Percentiles rank a stretch among this genome's conserved stretches.
phyloP scores from a whole-genome alignment of 805 yeast species.

The Schwanniomyces vanrijiae region DNA sequence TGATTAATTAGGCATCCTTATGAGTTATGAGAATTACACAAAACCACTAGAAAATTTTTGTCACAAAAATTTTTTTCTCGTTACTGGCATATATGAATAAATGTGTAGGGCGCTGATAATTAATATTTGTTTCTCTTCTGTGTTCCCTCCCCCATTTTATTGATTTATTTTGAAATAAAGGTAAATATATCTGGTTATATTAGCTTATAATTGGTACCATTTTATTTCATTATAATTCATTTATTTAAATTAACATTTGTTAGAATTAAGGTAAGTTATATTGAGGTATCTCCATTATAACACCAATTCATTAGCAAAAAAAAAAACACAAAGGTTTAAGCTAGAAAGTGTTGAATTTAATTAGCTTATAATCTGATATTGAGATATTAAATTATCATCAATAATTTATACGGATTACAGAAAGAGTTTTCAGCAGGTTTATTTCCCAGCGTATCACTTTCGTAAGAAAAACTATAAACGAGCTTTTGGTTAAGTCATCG shows the following conservation, averaged over 20 bases:
- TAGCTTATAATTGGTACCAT: conserved; percentile 12
- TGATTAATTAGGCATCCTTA: background rate
- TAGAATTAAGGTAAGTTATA: background rate
- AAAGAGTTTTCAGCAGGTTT: background rate
- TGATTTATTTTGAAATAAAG: conserved; percentile 8
- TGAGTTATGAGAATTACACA: conserved; percentile 2
- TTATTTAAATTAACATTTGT: conserved; percentile 1
- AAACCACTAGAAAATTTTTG: conserved; percentile 1
- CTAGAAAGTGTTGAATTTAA: background rate
- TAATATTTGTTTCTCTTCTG: conserved; percentile 4
- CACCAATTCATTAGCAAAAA: background rate
- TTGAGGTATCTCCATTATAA: background rate
- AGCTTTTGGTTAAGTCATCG: conserved; percentile 44
- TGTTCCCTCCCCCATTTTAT: conserved; percentile 3
- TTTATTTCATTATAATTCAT: conserved; percentile 8
- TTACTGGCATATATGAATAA: background rate
- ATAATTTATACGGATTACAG: conserved; percentile 4
- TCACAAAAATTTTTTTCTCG: background rate
- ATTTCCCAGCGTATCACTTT: background rate
- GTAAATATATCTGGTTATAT: conserved; percentile 12
- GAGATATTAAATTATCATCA: conserved; percentile 8
- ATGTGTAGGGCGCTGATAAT: background rate
- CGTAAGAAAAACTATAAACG: conserved; percentile 14
- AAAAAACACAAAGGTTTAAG: background rate
- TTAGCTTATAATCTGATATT: conserved; percentile 3